Percentiles rank a stretch among this genome's conserved stretches.
phyloP scores from a whole-genome alignment of 768 basidiomycete species.

The Rhizopogon sp. region DNA sequence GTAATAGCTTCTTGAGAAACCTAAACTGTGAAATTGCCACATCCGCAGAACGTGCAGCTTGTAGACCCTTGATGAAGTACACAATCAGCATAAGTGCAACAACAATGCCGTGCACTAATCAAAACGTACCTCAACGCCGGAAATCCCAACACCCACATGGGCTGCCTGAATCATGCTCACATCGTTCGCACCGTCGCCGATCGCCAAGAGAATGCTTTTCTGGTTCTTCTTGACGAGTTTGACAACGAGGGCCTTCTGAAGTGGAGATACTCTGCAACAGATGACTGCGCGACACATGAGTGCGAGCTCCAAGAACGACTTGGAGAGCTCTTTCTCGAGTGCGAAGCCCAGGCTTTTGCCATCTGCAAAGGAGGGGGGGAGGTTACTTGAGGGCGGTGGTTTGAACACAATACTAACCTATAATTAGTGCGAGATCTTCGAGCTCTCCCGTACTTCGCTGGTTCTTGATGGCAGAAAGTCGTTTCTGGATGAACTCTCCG shows the following conservation, averaged over 20 bases:
- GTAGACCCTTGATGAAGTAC: slow-evolving; percentile 62
- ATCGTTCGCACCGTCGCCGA: slow-evolving; percentile 97
- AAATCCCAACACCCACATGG: slow-evolving; percentile 96
- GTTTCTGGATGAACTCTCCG: slow-evolving; percentile 80
- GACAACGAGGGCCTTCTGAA: slow-evolving; percentile 96
- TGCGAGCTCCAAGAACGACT: slow-evolving; percentile 88
- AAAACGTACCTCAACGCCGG: slow-evolving; percentile 80
- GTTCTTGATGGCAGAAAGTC: slow-evolving; percentile 88
- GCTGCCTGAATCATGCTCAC: slow-evolving; percentile 99
- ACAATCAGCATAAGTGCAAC: neutral
- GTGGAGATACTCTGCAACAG: slow-evolving; percentile 64
- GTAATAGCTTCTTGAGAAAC: slow-evolving; percentile 86
- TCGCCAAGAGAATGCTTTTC: slow-evolving; percentile 89
- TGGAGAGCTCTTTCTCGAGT: slow-evolving; percentile 87
- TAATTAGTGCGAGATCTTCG: slow-evolving; percentile 92
- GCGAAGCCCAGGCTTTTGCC: slow-evolving; percentile 94
- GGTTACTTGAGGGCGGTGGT: neutral
- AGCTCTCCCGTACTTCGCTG: slow-evolving; percentile 87
- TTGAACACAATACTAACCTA: slow-evolving; percentile 51
- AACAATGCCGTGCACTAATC: neutral
- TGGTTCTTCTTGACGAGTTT: slow-evolving; percentile 98
- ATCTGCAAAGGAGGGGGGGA: slow-evolving; percentile 41
- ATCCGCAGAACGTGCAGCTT: slow-evolving; percentile 97
- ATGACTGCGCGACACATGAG: slow-evolving; percentile 99
- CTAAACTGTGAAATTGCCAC: slow-evolving; percentile 98